Evolutionary conservation across 371 early-diverging fungal genomes (phyloP).

Genomic region (Encephalitozoon intestinalis): DNA sequence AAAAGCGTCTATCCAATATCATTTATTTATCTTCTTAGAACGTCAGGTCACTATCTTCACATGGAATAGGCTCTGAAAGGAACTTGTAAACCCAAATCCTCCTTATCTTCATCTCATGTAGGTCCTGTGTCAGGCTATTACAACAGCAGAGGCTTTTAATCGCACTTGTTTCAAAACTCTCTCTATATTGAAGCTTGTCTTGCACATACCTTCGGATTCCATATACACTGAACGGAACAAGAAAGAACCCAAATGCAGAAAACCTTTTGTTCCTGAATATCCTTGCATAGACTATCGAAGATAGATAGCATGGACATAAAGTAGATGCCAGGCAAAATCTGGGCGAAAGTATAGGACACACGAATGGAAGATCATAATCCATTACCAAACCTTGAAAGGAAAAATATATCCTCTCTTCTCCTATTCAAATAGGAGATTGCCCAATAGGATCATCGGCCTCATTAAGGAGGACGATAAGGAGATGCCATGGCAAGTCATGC

Average conservation of each 20-base stretch:
- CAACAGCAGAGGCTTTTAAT: conserved; percentile 35
- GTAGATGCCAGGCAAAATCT: conserved; percentile 17
- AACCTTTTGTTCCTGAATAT: conserved; percentile 29
- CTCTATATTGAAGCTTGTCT: conserved; percentile 12
- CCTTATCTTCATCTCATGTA: conserved; percentile 46
- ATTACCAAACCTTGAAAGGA: not conserved
- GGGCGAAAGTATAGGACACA: conserved; percentile 31
- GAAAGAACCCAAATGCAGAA: conserved; percentile 34
- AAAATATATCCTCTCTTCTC: not conserved
- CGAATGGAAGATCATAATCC: conserved; percentile 40
- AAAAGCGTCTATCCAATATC: not conserved
- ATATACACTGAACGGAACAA: conserved; percentile 40
- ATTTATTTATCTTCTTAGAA: not conserved
- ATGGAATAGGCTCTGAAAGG: conserved; percentile 20
- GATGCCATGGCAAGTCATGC: not conserved
- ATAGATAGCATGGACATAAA: conserved; percentile 39
- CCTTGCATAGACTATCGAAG: conserved; percentile 26
- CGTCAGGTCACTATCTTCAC: not conserved
- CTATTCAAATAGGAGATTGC: not conserved
- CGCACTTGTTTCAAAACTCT: conserved; percentile 22
- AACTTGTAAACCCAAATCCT: conserved; percentile 41
- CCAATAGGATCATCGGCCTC: not conserved
- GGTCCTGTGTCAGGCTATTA: conserved; percentile 37
- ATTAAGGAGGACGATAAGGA: not conserved
- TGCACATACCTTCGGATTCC: conserved; percentile 42